A percentile compares a stretch with the other conserved stretches of the same genome.
phyloP scores from a whole-genome alignment of 805 yeast species.

The Yamadazyma philogaea region DNA sequence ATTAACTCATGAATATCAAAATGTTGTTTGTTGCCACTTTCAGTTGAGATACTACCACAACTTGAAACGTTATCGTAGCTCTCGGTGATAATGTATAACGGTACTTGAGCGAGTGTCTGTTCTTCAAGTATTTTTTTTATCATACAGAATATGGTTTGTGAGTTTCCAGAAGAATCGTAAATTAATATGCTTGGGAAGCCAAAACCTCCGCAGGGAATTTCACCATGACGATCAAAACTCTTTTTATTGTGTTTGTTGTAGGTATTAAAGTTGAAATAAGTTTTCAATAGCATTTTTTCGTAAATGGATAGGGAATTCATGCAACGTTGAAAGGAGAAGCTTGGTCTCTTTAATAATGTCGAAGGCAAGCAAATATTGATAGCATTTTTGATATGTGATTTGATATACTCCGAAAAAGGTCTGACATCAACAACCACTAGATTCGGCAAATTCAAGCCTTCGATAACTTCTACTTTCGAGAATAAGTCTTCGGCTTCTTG shows the following conservation, averaged over 20 bases:
- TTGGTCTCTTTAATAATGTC: constrained; percentile 75
- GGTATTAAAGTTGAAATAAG: constrained; percentile 10
- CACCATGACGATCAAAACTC: background rate
- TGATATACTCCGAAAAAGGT: constrained; percentile 71
- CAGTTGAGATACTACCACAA: background rate
- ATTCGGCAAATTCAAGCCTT: constrained; percentile 14
- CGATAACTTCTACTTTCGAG: constrained; percentile 2
- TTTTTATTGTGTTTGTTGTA: background rate
- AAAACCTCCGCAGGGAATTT: constrained; percentile 19
- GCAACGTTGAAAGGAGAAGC: constrained; percentile 63
- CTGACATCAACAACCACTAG: constrained; percentile 69
- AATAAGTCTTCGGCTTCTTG: constrained; percentile 4
- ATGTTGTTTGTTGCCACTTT: constrained; percentile 13
- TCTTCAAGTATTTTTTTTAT: constrained; percentile 50
- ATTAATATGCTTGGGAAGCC: constrained; percentile 39
- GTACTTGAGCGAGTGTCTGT: constrained; percentile 4
- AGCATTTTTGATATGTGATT: constrained; percentile 55
- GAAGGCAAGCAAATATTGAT: constrained; percentile 84
- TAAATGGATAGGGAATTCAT: constrained; percentile 55
- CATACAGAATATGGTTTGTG: constrained; percentile 44
- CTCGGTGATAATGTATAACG: constrained; percentile 9
- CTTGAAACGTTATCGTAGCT: constrained; percentile 8
- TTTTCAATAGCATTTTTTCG: constrained; percentile 44
- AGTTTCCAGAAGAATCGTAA: constrained; percentile 46
- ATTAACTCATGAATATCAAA: constrained; percentile 11